Conservation (phyloP, 805 yeast species). For the Pichia heedii region DNA sequence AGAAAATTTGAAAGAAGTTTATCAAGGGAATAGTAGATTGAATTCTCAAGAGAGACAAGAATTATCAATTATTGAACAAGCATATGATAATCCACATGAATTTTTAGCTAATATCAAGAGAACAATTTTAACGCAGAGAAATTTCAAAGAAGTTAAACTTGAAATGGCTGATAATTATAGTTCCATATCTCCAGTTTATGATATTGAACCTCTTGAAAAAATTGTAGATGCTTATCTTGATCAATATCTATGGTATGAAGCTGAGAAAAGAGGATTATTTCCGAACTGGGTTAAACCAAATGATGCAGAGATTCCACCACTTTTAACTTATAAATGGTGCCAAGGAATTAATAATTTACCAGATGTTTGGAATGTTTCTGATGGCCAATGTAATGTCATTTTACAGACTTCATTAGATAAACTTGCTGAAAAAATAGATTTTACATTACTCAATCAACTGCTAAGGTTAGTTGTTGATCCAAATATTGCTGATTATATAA, state of each 20-base stretch:
- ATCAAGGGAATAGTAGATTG: constrained; percentile 63
- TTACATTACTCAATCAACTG: constrained; percentile 76
- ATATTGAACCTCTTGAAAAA: constrained; percentile 86
- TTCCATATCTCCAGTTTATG: constrained; percentile 75
- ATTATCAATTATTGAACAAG: constrained; percentile 86
- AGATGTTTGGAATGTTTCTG: constrained; percentile 67
- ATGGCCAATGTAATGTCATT: constrained; percentile 77
- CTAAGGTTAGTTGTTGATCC: constrained; percentile 78
- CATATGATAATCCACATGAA: constrained; percentile 95
- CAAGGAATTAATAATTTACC: constrained; percentile 78
- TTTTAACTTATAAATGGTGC: constrained; percentile 87
- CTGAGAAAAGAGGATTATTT: constrained; percentile 75
- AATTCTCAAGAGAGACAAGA: constrained; percentile 89
- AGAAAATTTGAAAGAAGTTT: constrained; percentile 78
- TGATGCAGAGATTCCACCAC: constrained; percentile 88
- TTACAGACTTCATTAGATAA: constrained; percentile 66
- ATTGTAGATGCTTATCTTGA: constrained; percentile 94
- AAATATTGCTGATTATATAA: constrained; percentile 87
- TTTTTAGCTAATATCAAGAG: constrained; percentile 77
- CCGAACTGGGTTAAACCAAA: constrained; percentile 97
- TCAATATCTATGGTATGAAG: constrained; percentile 94
- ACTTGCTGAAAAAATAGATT: constrained; percentile 77
- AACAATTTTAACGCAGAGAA: constrained; percentile 76
- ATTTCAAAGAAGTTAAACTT: constrained; percentile 78
- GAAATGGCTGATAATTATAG: constrained; percentile 90